Percentiles rank a stretch among this genome's conserved stretches.
These are phyloP conservation scores for Aspergillus hancockii DNA, from an alignment of 495 filamentous ascomycete species.

Conservation along the genomic window DNA sequence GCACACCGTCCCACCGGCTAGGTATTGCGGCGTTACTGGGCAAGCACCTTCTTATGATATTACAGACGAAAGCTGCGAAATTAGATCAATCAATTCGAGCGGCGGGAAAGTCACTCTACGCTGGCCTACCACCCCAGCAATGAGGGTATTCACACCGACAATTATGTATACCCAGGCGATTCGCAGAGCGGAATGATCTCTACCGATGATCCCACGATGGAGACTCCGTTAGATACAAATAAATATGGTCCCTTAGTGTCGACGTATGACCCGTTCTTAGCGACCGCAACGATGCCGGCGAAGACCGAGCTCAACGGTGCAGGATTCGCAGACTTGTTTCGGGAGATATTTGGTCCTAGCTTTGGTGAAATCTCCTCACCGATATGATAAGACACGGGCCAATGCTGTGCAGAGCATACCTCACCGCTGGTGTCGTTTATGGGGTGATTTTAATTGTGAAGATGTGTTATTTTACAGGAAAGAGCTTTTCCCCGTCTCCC, in stretches of 20 bases:
- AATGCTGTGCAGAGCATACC: too few relatives aligned
- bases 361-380: conserved; percentile 17
- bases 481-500: too few relatives aligned
- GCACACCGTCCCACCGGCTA: conserved; percentile 26
- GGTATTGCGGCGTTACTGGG: conserved; percentile 32
- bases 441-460: too few relatives aligned
- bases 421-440: too few relatives aligned
- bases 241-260: conserved; percentile 7
- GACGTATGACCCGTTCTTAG: conserved; percentile 21
- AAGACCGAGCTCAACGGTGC: conserved; percentile 17
- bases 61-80: conserved; percentile 18
- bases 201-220: neutral
- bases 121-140: too few relatives aligned
- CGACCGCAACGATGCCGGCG: conserved; percentile 10
- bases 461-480: too few relatives aligned
- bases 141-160: too few relatives aligned
- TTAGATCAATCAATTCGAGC: too few relatives aligned
- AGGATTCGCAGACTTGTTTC: conserved; percentile 24
- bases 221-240: neutral
- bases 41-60: conserved; percentile 25
- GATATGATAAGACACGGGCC: too few relatives aligned
- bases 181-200: too few relatives aligned
- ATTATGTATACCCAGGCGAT: too few relatives aligned
- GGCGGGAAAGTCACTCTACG: too few relatives aligned
- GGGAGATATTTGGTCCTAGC: conserved; percentile 27